A percentile compares a stretch with the other conserved stretches of the same genome.
Conservation (phyloP, 192 early-diverging fungal species). For the Anaeromyces robustus region DNA sequence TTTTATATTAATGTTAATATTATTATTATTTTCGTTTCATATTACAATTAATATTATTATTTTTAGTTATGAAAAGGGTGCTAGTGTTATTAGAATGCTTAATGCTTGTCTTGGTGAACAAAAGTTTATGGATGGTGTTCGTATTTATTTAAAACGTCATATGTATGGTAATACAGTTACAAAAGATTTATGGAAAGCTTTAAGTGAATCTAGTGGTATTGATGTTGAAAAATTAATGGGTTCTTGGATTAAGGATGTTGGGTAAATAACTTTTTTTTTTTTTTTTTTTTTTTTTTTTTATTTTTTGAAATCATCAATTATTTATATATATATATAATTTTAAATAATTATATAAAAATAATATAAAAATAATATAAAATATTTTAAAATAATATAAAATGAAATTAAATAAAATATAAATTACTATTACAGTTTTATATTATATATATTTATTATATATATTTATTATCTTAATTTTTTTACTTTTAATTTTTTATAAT, state of each 20-base stretch:
- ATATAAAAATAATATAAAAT: too few species aligned
- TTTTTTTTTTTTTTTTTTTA: not conserved
- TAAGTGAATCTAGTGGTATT: slow-evolving; percentile 58
- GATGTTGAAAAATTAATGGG: slow-evolving; percentile 76
- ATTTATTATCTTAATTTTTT: too few species aligned
- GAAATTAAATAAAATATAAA: too few species aligned
- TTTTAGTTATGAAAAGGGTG: slow-evolving; percentile 71
- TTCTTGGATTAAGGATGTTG: slow-evolving; percentile 71
- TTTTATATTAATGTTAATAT: not conserved
- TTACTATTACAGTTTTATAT: too few species aligned
- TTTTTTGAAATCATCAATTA: slow-evolving; percentile 16
- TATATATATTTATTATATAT: too few species aligned
- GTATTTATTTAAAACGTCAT: slow-evolving; percentile 64
- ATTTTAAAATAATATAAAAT: too few species aligned
- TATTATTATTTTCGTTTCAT: not conserved
- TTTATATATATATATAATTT: too few species aligned
- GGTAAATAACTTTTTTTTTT: slow-evolving; percentile 6
- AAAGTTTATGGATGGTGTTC: slow-evolving; percentile 47
- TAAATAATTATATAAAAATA: too few species aligned
- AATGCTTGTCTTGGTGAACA: slow-evolving; percentile 54
- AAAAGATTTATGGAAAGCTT: slow-evolving; percentile 71
- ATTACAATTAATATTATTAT: too few species aligned
- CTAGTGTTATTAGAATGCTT: slow-evolving; percentile 86
- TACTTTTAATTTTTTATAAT: too few species aligned
- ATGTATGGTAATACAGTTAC: slow-evolving; percentile 74